phyloP scores from a whole-genome alignment of 768 basidiomycete genomes.

The Lanmaoa rubissima region DNA sequence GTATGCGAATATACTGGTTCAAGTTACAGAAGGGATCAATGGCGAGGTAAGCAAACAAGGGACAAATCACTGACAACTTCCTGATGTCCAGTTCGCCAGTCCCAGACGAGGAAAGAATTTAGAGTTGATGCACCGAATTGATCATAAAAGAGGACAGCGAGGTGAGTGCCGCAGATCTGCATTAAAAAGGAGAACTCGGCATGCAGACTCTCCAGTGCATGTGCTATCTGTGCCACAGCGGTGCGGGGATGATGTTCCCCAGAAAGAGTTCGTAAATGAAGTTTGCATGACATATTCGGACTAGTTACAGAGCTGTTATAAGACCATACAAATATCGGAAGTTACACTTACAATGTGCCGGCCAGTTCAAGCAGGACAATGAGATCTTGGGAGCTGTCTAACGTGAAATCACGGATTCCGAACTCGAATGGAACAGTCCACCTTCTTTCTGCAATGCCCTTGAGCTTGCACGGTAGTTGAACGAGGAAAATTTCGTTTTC shows the following conservation, averaged over 20 bases:
- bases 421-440: slow-evolving; percentile 32
- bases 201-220: slow-evolving; percentile 1
- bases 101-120: slow-evolving; percentile 31
- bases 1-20: slow-evolving; percentile 19
- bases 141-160: slow-evolving; percentile 31
- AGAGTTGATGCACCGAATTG: neutral
- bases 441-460: slow-evolving; percentile 23
- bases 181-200: slow-evolving; percentile 23
- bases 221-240: slow-evolving; percentile 13
- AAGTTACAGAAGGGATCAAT: slow-evolving; percentile 1
- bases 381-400: slow-evolving; percentile 38
- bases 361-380: slow-evolving; percentile 29
- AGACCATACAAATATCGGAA: neutral
- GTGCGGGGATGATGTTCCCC: slow-evolving; percentile 29
- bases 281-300: slow-evolving; percentile 15
- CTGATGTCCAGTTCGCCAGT: slow-evolving; percentile 33
- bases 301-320: slow-evolving; percentile 12
- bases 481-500: slow-evolving; percentile 20
- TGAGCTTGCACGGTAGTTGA: slow-evolving; percentile 32
- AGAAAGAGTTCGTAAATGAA: slow-evolving; percentile 33
- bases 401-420: slow-evolving; percentile 34
- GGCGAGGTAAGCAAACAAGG: neutral
- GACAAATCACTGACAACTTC: slow-evolving; percentile 26
- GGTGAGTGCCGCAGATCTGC: slow-evolving; percentile 31
- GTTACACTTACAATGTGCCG: slow-evolving; percentile 19